These are phyloP conservation scores for Infundibulicybe gibba DNA, from an alignment of 768 basidiomycete species.

Conservation along the genomic window DNA sequence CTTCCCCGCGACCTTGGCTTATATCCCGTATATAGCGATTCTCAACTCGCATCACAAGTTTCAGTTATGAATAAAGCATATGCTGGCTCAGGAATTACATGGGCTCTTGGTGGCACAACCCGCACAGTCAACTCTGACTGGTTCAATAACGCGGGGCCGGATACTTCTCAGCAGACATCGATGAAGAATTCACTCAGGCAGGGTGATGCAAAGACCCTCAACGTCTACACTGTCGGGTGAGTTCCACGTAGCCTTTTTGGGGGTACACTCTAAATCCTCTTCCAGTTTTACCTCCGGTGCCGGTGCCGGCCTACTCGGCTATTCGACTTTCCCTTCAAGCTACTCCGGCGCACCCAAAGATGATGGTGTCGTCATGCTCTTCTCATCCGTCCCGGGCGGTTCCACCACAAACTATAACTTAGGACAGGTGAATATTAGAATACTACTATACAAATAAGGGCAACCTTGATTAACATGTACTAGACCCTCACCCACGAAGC, in stretches of 20 bases:
- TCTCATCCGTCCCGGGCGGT: slow-evolving; percentile 41
- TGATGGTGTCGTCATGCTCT: slow-evolving; percentile 46
- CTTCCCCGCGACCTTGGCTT: neutral
- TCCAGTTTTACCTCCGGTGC: slow-evolving; percentile 33
- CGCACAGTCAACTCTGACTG: slow-evolving; percentile 42
- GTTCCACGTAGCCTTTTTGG: slow-evolving; percentile 3
- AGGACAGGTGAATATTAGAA: slow-evolving; percentile 23
- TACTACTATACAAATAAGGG: neutral
- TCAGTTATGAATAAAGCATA: slow-evolving; percentile 39
- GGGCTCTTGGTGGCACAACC: slow-evolving; percentile 35
- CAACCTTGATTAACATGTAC: neutral
- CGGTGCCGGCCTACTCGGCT: slow-evolving; percentile 45
- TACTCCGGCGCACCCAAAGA: slow-evolving; percentile 37
- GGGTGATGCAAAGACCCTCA: slow-evolving; percentile 37
- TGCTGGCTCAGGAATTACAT: slow-evolving; percentile 29
- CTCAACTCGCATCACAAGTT: slow-evolving; percentile 34
- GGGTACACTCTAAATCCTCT: neutral
- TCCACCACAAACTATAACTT: slow-evolving; percentile 37
- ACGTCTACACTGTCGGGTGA: slow-evolving; percentile 50
- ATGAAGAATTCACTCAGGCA: slow-evolving; percentile 46
- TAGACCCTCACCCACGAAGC: slow-evolving; percentile 53
- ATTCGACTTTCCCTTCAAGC: slow-evolving; percentile 47
- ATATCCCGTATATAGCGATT: slow-evolving; percentile 21
- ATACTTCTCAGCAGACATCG: slow-evolving; percentile 29
- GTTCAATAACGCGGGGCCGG: slow-evolving; percentile 41